Base-by-base conservation (phyloP, 129 eudicot genomes). In the Dittrichia graveolens region DNA sequence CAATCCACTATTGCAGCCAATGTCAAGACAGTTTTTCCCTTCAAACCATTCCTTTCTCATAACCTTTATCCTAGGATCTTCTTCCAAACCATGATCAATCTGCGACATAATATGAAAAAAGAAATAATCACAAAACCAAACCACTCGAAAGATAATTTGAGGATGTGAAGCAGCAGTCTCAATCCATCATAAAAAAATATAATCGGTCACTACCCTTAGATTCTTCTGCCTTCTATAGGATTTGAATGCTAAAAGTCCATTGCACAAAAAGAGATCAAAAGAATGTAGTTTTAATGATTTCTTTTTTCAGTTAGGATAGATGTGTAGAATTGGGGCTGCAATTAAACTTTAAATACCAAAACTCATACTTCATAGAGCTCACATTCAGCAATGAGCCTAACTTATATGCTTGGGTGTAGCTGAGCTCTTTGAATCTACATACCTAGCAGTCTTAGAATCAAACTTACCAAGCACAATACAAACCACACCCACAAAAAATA, bases 11-110 rank as follows among this genome's bases (percentile, higher is more conserved):
- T 94, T 94, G 74, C 99, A 94, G 47, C 99, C 99, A 65, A 94
- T 90, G 67, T 94, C 99, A 77, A 94, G 97, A 84, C 99, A 94
- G 40, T 84, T 86, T 83, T 94, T 94, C 71, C 89, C 94, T 65
- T 94, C 84, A 63, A 94, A 94, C 99, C 99, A 94, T 75, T 90
- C 99, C 69, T 81, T 84, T 76, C 64, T 88, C 83, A 94, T 67
- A 69, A 86, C 84, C 75, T 83, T 88, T 24, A 94, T 69, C 61
- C 99, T 82, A 9, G 97, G 97, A 86, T 94, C 99, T 85, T 90
- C 97, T 74, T 88, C 91, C 56, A 78, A 58, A 3, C 81, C 86
- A 74, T 84, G 84, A 61, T 85, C 91, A 71, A 90, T 88, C 99
- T 94, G 81, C 65, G 78, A 55, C 63, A 78, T n/a, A 37, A 71